A percentile compares a stretch with the other conserved stretches of the same genome.
Conservation (phyloP, 495 filamentous ascomycete species). For the Tuber borchii region DNA sequence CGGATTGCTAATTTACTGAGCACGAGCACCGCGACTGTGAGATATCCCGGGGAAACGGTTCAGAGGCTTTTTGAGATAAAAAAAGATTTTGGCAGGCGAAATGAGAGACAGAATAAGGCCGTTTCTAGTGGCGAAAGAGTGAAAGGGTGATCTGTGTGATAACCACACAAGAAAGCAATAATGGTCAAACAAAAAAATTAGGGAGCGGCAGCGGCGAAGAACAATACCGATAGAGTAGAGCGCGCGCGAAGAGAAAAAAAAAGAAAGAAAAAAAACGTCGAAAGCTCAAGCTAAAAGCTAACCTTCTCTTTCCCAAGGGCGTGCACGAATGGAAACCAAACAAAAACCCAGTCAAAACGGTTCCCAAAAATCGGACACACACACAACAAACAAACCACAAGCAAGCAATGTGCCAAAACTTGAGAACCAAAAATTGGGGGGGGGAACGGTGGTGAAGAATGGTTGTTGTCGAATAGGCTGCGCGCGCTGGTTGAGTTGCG, state of each 20-base stretch:
- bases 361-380: not conserved
- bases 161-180: not conserved
- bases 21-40: constrained; percentile 13
- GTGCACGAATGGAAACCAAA: no score
- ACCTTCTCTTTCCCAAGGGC: no score
- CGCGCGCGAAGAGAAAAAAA: constrained; percentile 3
- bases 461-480: not conserved
- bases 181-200: not conserved
- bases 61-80: constrained; percentile 2
- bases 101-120: constrained; percentile 1
- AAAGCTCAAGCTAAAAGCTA: constrained; percentile 19
- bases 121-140: constrained; percentile 4
- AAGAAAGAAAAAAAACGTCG: constrained; percentile 20
- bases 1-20: constrained; percentile 2
- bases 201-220: not conserved
- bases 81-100: constrained; percentile 6
- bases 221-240: not conserved
- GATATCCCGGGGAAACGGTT: constrained; percentile 7
- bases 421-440: not conserved
- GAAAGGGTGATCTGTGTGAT: not conserved
- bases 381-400: constrained; percentile 13
- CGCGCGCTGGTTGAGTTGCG: not conserved
- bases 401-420: constrained; percentile 3
- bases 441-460: no score
- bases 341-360: not conserved